These are phyloP conservation scores for Phytopythium litorale DNA, from an alignment of 352 stramenopile genomes.

Conservation along the genomic window DNA sequence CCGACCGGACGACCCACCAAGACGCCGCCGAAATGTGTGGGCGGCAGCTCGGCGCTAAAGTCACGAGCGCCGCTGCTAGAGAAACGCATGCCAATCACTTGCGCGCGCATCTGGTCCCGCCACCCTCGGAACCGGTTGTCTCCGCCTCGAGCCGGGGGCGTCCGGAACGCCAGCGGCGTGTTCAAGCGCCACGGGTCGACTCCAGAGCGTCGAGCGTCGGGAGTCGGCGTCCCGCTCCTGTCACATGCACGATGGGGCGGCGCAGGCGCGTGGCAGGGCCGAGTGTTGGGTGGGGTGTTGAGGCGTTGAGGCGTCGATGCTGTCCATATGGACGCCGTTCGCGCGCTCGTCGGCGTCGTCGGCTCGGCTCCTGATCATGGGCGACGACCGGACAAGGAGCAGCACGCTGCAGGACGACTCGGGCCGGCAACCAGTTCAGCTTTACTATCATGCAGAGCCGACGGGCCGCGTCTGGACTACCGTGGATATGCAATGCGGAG, in stretches of 20 bases:
- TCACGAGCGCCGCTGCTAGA: background rate
- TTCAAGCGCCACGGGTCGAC: too few species aligned
- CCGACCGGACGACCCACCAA: background rate
- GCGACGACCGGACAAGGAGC: background rate
- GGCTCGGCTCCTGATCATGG: background rate
- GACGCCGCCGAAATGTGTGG: background rate
- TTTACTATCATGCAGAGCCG: background rate
- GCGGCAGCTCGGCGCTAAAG: background rate
- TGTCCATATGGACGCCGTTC: background rate
- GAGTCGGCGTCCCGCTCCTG: too few species aligned
- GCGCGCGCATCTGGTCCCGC: background rate
- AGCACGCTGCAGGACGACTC: background rate
- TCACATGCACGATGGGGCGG: background rate
- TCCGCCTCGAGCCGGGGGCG: too few species aligned
- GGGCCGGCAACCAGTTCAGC: background rate
- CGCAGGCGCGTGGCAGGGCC: background rate
- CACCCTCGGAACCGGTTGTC: background rate
- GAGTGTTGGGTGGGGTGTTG: background rate
- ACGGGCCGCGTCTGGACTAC: background rate
- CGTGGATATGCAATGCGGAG: background rate
- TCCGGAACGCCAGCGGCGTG: too few species aligned
- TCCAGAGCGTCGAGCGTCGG: too few species aligned
- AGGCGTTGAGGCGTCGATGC: background rate
- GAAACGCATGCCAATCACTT: conserved; percentile 2
- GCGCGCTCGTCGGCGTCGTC: background rate